Conservation (phyloP, 73 alveolate genomes). For the Uronychia binucleata region DNA sequence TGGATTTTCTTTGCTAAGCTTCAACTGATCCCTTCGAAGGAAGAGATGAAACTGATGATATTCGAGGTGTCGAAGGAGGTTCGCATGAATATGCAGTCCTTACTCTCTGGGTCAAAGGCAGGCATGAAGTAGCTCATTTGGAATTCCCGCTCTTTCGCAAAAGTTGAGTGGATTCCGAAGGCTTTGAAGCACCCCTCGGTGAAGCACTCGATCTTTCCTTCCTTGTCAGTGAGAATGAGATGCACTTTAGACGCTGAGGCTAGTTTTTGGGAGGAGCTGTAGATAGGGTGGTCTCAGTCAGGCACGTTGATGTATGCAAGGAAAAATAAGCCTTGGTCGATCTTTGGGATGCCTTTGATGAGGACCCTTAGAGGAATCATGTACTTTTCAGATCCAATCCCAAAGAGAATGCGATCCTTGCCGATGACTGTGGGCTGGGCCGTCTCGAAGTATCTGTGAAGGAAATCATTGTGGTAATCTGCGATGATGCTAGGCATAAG, state of each 20-base stretch:
- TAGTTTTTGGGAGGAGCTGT: not conserved
- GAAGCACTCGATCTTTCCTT: not conserved
- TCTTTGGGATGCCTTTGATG: not conserved
- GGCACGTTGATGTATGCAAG: not conserved
- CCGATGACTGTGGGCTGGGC: slow-evolving; percentile 3
- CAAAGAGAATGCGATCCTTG: not conserved
- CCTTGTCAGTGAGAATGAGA: not conserved
- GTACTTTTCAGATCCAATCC: not conserved
- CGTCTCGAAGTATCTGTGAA: not conserved
- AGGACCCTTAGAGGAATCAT: not conserved
- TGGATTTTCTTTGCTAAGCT: not conserved
- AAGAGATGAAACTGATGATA: not conserved
- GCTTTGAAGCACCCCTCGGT: not conserved
- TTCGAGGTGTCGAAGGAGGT: not conserved
- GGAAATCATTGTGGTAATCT: not conserved
- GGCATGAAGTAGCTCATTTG: not conserved
- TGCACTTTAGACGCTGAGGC: not conserved
- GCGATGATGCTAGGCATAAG: not conserved
- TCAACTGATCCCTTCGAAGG: not conserved
- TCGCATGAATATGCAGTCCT: not conserved
- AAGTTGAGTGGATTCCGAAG: not conserved
- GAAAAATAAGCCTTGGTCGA: not conserved
- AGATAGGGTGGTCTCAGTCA: not conserved
- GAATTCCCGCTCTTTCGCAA: not conserved
- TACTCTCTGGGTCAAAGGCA: not conserved